Evolutionary conservation across 495 filamentous ascomycete genomes (phyloP).

Genomic region (Daldinia caldariorum): DNA sequence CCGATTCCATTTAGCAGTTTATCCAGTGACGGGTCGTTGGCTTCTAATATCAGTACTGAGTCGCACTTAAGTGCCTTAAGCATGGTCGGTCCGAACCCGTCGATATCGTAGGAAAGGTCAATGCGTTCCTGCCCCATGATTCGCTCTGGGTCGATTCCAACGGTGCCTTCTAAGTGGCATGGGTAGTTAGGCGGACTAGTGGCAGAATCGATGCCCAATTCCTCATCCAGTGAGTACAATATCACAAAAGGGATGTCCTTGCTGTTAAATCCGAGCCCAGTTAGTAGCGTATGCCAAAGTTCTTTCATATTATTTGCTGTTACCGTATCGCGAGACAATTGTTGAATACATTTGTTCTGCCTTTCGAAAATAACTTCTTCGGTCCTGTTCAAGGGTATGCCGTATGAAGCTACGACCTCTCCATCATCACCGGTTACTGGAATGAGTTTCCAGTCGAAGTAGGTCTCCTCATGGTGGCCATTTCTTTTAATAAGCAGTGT

Average conservation of each 20-base stretch:
- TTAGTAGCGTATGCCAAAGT: conserved; percentile 63
- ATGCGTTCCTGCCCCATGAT: conserved; percentile 60
- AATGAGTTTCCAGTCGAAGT: conserved; percentile 69
- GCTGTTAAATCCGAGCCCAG: conserved; percentile 58
- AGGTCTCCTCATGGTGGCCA: conserved; percentile 67
- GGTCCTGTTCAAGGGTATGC: conserved; percentile 67
- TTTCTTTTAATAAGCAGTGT: conserved; percentile 60
- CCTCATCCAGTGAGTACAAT: conserved; percentile 63
- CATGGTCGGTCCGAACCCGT: conserved; percentile 66
- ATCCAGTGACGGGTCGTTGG: conserved; percentile 30
- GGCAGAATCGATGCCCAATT: conserved; percentile 25
- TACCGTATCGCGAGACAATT: conserved; percentile 66
- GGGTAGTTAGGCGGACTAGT: conserved; percentile 41
- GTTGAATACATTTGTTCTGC: conserved; percentile 65
- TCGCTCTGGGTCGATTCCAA: conserved; percentile 69
- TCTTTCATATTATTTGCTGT: conserved; percentile 65
- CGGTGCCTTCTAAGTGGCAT: conserved; percentile 62
- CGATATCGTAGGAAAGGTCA: conserved; percentile 64
- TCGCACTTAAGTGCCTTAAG: conserved; percentile 61
- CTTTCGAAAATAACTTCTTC: conserved; percentile 63
- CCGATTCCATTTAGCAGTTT: conserved; percentile 50
- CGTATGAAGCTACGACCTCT: conserved; percentile 60
- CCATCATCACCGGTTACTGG: conserved; percentile 64
- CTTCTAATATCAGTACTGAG: conserved; percentile 28
- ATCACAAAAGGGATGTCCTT: conserved; percentile 68